These are phyloP conservation scores for Leccinum longicurvipes DNA, from an alignment of 768 basidiomycete genomes.

Conservation along the genomic window DNA sequence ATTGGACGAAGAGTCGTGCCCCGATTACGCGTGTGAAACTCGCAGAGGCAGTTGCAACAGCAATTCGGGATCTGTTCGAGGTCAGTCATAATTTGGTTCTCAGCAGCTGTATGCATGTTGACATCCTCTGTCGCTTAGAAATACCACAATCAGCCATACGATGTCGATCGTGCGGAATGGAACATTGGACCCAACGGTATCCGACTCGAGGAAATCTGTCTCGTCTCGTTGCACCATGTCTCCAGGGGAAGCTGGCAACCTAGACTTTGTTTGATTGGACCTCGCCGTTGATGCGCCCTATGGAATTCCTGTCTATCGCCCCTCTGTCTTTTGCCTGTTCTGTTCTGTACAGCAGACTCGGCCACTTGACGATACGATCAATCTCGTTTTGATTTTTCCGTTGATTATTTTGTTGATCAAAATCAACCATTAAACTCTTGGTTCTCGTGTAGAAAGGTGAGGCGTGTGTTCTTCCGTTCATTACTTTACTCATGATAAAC, in stretches of 20 bases:
- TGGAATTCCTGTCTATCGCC: background rate
- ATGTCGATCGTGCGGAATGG: constrained; percentile 17
- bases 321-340: background rate
- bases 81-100: constrained; percentile 30
- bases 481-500: background rate
- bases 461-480: background rate
- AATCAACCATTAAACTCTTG: background rate
- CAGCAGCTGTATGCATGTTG: constrained; percentile 4
- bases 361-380: background rate
- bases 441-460: background rate
- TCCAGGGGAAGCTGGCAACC: constrained; percentile 82
- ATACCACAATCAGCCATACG: constrained; percentile 6
- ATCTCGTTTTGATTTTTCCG: background rate
- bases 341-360: background rate
- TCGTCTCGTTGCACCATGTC: constrained; percentile 75
- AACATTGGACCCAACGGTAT: constrained; percentile 25
- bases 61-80: constrained; percentile 61
- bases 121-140: constrained; percentile 11
- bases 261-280: constrained; percentile 49
- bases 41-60: constrained; percentile 72
- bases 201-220: constrained; percentile 35
- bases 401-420: background rate
- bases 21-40: constrained; percentile 72
- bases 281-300: constrained; percentile 11
- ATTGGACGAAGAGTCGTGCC: constrained; percentile 70